Evolutionary conservation across 1,284 basidiomycete species (phyloP), one percentile per base, ranked within the genome.

Genomic region (Pseudozyma sp.): DNA sequence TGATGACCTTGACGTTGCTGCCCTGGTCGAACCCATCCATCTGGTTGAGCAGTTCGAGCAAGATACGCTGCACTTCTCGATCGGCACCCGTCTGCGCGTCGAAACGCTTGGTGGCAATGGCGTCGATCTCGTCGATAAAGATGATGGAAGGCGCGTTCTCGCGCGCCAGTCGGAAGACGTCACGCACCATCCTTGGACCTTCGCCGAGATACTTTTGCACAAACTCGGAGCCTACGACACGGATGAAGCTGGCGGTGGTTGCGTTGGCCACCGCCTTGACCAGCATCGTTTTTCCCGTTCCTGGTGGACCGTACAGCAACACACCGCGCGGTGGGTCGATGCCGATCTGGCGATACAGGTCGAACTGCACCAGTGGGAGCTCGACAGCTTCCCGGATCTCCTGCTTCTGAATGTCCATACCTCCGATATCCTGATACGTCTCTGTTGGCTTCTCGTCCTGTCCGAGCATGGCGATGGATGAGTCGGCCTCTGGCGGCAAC

Each of bases 21-120:
- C 93, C 93, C 86, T 99, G 97, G 86, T 99, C 97, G 86, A 99
- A 99, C 74, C 97, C 97, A 82, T 99, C 97, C 97, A 99, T 99
- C 85, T 99, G 97, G 85, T 97, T 99, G 68, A 99, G 88, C 68
- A 99, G 87, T 85, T 99, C 97, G n/a, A 99, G 90, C 74, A 99
- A 85, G 83, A 99, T 99, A 86, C 97, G 94, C 86, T 99, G 97
- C 17, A 99, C 97, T 87, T 99, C 97, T 78, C 97, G 89, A 86
- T 99, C 97, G 13, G 97, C 97, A 82, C 97, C 97, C 1, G 97
- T 99, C 85, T 99, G 97, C 4, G 97, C 97, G 82, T 99, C 97
- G 87, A 99, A 99, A 85, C 97, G 94, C 86, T 99, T 99, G 42
- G 97, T 99, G 5, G 97, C 97, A 84, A 99, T 99, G 19, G 97